Percentiles rank a stretch among this genome's conserved stretches.
Conservation (phyloP, 208 protist genomes). For the Crithidia fasciculata region DNA sequence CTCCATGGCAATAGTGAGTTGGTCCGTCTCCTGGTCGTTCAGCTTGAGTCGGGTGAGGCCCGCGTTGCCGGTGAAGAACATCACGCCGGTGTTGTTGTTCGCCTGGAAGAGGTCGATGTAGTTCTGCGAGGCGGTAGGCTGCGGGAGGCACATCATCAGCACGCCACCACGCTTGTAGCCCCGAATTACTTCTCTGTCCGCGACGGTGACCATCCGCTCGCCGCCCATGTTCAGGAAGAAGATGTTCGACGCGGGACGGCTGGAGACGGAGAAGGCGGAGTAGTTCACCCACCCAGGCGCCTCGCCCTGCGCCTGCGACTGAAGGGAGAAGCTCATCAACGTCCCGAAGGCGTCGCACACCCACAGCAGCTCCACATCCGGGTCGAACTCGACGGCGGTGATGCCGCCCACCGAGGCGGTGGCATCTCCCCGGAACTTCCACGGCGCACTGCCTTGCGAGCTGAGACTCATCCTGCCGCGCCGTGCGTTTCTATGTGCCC, state of each 20-base stretch:
- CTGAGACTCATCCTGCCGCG: constrained; percentile 22
- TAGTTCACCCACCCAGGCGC: constrained; percentile 74
- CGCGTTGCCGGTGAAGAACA: constrained; percentile 85
- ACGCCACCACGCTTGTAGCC: constrained; percentile 85
- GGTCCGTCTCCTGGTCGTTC: constrained; percentile 40
- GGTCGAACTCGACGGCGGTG: constrained; percentile 88
- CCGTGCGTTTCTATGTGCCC: background rate
- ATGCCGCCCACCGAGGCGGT: constrained; percentile 70
- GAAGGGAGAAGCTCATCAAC: constrained; percentile 81
- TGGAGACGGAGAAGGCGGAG: constrained; percentile 81
- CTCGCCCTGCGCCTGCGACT: constrained; percentile 62
- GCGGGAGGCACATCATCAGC: constrained; percentile 57
- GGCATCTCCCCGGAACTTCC: constrained; percentile 73
- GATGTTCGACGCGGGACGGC: constrained; percentile 59
- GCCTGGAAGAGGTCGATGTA: constrained; percentile 86
- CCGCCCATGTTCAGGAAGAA: constrained; percentile 67
- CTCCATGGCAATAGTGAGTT: constrained; percentile 59
- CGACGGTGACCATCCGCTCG: constrained; percentile 79
- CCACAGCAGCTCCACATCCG: constrained; percentile 88
- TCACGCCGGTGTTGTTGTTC: constrained; percentile 60
- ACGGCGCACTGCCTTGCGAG: constrained; percentile 46
- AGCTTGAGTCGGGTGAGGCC: constrained; percentile 78
- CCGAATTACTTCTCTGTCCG: constrained; percentile 79
- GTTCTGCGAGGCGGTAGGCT: constrained; percentile 69
- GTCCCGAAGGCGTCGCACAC: constrained; percentile 79